Percentiles rank a stretch among this genome's conserved stretches.
Conservation (phyloP, 257 asterid species). For the Jacaranda copaia region DNA sequence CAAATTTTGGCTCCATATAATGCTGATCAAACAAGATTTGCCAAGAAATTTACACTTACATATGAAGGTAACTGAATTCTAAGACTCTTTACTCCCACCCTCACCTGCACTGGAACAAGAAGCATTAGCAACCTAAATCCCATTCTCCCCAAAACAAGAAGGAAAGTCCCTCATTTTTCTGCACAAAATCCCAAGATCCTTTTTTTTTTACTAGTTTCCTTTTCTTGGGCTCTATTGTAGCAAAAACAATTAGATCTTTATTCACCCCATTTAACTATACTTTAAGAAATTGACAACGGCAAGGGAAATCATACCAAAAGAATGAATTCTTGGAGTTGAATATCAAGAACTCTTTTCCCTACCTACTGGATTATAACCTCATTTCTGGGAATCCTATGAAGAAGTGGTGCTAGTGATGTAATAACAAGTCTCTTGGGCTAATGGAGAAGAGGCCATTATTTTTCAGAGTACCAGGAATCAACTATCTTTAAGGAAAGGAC, state of each 20-base stretch:
- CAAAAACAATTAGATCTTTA: slow-evolving; percentile 38
- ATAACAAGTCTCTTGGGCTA: neutral
- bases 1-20: slow-evolving; percentile 49
- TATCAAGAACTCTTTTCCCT: slow-evolving; percentile 40
- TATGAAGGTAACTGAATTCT: slow-evolving; percentile 71
- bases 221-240: slow-evolving; percentile 21
- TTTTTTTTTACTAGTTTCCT: neutral
- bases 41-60: slow-evolving; percentile 75
- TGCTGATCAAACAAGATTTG: slow-evolving; percentile 65
- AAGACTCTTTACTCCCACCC: slow-evolving; percentile 54
- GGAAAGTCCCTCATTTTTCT: slow-evolving; percentile 90
- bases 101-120: slow-evolving; percentile 65
- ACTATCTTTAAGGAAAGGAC: slow-evolving; percentile 50
- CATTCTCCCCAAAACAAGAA: slow-evolving; percentile 93
- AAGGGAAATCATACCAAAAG: slow-evolving; percentile 37
- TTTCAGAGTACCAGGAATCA: slow-evolving; percentile 52
- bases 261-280: slow-evolving; percentile 7
- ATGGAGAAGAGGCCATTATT: slow-evolving; percentile 21
- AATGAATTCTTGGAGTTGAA: slow-evolving; percentile 37
- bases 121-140: slow-evolving; percentile 94
- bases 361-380: slow-evolving; percentile 13
- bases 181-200: slow-evolving; percentile 31
- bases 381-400: slow-evolving; percentile 3
- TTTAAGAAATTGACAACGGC: slow-evolving; percentile 32
- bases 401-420: slow-evolving; percentile 3